Percentiles rank a stretch among this genome's conserved stretches.
Conservation (phyloP, 345 rosid species). For the Murraya paniculata region DNA sequence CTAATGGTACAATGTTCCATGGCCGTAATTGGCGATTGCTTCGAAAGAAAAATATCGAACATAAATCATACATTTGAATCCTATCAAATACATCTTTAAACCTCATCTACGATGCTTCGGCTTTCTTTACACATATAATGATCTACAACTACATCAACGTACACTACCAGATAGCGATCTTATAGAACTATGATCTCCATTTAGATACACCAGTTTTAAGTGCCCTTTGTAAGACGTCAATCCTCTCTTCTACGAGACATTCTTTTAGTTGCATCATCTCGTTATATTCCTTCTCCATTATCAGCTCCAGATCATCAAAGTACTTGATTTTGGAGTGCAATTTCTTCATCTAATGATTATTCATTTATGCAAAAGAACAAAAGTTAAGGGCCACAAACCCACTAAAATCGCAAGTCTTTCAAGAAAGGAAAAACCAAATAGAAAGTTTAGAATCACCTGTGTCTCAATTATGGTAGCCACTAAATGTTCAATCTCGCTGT, state of each 20-base stretch:
- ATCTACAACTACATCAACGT: slow-evolving; percentile 13
- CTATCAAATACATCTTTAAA: neutral
- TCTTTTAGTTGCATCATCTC: slow-evolving; percentile 55
- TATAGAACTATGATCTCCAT: slow-evolving; percentile 48
- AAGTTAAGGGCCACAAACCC: slow-evolving; percentile 9
- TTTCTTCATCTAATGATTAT: slow-evolving; percentile 60
- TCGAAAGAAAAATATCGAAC: neutral
- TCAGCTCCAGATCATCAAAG: slow-evolving; percentile 59
- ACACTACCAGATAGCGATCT: slow-evolving; percentile 23
- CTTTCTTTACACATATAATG: slow-evolving; percentile 13
- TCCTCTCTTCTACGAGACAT: slow-evolving; percentile 39
- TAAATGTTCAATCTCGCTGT: slow-evolving; percentile 62
- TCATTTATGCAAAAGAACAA: slow-evolving; percentile 10
- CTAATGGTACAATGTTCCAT: neutral
- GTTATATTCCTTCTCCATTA: slow-evolving; percentile 73
- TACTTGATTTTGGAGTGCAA: slow-evolving; percentile 62
- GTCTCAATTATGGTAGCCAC: slow-evolving; percentile 60
- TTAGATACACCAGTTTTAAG: slow-evolving; percentile 46
- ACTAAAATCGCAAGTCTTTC: neutral
- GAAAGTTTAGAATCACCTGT: slow-evolving; percentile 46
- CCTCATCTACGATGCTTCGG: slow-evolving; percentile 1
- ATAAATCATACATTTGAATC: neutral
- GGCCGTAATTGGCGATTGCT: neutral
- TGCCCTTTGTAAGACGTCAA: slow-evolving; percentile 43
- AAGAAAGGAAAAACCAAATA: slow-evolving; percentile 6